Conservation (phyloP, 2,329 filamentous ascomycete species). For the Fonsecaea multimorphosa region DNA sequence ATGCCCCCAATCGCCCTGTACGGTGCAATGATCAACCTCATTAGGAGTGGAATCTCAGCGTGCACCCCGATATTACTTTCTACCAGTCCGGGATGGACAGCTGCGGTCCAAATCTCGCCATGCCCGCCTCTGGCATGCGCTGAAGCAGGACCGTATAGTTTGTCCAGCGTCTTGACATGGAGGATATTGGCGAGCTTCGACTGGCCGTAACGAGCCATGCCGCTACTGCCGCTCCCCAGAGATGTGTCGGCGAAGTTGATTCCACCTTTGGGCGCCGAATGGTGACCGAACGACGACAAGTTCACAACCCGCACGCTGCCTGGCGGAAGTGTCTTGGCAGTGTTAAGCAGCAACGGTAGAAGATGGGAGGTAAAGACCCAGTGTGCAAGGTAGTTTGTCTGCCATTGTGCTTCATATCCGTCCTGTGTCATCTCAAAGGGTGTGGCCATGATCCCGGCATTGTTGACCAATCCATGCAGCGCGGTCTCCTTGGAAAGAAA, state of each 20-base stretch:
- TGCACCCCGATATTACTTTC: conserved; percentile 49
- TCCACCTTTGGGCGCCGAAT: conserved; percentile 40
- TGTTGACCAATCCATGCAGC: conserved; percentile 43
- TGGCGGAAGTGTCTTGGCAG: conserved; percentile 31
- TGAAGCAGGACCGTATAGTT: conserved; percentile 42
- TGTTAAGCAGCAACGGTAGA: conserved; percentile 32
- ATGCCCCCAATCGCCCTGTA: conserved; percentile 32
- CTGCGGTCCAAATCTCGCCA: conserved; percentile 51
- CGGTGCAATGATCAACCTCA: conserved; percentile 33
- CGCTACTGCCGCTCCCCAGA: conserved; percentile 39
- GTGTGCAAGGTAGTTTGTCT: conserved; percentile 43
- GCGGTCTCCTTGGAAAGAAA: conserved; percentile 39
- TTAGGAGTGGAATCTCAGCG: conserved; percentile 32
- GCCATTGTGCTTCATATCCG: conserved; percentile 45
- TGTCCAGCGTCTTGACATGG: conserved; percentile 51
- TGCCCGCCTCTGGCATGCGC: neutral
- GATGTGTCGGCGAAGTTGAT: conserved; percentile 43
- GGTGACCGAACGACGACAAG: conserved; percentile 44
- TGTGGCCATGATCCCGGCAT: conserved; percentile 43
- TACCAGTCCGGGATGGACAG: conserved; percentile 58
- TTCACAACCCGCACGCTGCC: conserved; percentile 54
- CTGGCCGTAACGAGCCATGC: conserved; percentile 54
- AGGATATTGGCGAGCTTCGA: conserved; percentile 60
- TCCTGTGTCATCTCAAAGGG: conserved; percentile 40
- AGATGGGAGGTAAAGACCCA: conserved; percentile 39